Evolutionary conservation across 129 eudicot genomes (phyloP).

Genomic region (Chrysanthemum makinoi): DNA sequence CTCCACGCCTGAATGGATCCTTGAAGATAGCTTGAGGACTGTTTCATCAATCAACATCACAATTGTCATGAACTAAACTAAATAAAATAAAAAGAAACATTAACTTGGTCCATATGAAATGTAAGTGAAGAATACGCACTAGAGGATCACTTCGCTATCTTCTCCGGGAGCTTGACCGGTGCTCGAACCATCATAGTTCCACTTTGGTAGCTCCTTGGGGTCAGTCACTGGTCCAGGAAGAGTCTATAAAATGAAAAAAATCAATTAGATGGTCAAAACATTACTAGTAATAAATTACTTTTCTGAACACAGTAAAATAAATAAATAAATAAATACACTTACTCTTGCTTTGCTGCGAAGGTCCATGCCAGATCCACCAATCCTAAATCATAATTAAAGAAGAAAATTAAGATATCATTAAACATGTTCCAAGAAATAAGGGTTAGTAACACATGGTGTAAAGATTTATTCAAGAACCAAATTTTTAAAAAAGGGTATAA

Average conservation of each 20-base stretch:
- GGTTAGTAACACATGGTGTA: neutral
- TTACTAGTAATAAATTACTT: neutral
- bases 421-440: neutral
- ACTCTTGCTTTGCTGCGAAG: slow-evolving; percentile 96
- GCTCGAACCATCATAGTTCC: slow-evolving; percentile 95
- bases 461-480: no score
- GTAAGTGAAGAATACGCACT: slow-evolving; percentile 38
- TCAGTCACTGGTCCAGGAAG: slow-evolving; percentile 60
- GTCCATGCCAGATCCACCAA: slow-evolving; percentile 92
- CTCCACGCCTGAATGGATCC: slow-evolving; percentile 96
- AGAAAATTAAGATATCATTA: neutral
- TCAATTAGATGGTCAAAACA: neutral
- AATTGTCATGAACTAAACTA: neutral
- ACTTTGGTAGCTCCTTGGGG: slow-evolving; percentile 79
- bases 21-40: slow-evolving; percentile 96
- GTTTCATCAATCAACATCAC: slow-evolving; percentile 28
- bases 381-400: slow-evolving; percentile 41
- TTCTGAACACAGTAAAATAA: neutral
- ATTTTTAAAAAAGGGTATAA: no score
- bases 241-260: slow-evolving; percentile 41
- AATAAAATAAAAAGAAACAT: no score
- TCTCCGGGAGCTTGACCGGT: slow-evolving; percentile 97
- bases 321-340: slow-evolving; percentile 11
- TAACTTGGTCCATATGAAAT: neutral
- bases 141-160: slow-evolving; percentile 90